Evolutionary conservation across 257 asterid species (phyloP), one percentile per base, ranked within the genome.

Genomic region (Capsicum baccatum): DNA sequence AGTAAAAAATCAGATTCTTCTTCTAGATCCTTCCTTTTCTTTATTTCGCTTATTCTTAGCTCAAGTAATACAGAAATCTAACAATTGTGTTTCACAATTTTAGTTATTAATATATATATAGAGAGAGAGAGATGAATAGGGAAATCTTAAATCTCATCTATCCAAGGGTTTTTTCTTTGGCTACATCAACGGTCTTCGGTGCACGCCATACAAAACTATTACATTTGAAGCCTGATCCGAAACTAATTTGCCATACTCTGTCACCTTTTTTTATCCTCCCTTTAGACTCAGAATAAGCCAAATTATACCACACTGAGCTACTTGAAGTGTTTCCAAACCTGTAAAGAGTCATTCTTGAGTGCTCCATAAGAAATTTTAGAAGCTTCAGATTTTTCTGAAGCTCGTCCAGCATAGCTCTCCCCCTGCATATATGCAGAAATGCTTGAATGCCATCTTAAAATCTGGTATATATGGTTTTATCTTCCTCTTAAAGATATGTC

Each of bases 221-320:
- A 33, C 88, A 87, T 59, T 87, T 87, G 84, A 87, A 87, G 13
- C 89, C 89, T 62, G 87, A 84, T 64, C 89, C 88, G 15, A 85
- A 83, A 42, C 86, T 86, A 39, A 85, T 68, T 83, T 87, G 85
- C 88, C 88, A 83, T 3, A 74, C 86, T 12, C 83, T 83, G n/a
- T 87, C 88, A 26, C 86, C 86, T 44, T 59, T 85, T n/a, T 76
- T 87, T 76, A 85, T 85, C 59, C 86, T 85, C 2, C 88, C 88
- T 80, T 83, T 82, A 0, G 86, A 88, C 68, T 87, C 89, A 0
- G 60, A 78, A 39, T 87, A 85, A 17, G 86, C 83, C 37, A 87
- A 70, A 37, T 70, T 85, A 15, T 87, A 87, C 89, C 89, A 87
- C 12, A 87, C 52, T 11, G 88, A 87, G 50, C 88, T 85, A 0